Evolutionary conservation across 2,329 filamentous ascomycete species (phyloP), one percentile per base, ranked within the genome.

Genomic region (Scedosporium dehoogii): DNA sequence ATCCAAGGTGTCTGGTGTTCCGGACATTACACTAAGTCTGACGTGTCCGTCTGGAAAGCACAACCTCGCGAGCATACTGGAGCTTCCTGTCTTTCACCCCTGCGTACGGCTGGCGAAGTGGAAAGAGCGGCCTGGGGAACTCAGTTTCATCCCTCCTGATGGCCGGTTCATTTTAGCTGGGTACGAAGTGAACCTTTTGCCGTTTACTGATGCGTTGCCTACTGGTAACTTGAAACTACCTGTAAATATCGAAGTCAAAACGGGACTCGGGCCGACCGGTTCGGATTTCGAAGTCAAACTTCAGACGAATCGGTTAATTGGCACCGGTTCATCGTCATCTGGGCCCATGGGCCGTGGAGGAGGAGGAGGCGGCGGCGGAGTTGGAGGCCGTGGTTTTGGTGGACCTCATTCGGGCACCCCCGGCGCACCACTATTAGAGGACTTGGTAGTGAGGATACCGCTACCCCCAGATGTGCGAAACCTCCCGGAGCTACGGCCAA

Each of bases 81-180:
- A 96, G 66, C 78, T 96, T 1, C 94, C 93, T 1, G 92, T 97
- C 0, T 99, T 99, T 69, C 94, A 99, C 72, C 94, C 94, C 0
- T 97, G 94, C 69, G 94, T 99, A 7, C 83, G 94, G 18, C 78
- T 99, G 3, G 89, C 88, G n/a, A 83, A 87, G 66, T 99, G 94
- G 94, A 88, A 88, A 68, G 91, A 96, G 68, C 84, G 85, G 62
- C 91, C 92, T 0, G 94, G 94, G 3, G 90, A 96, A 66, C 79
- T 99, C n/a, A 96, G 91, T 71, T 99, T 99, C 70, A 85, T 99
- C 12, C 94, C 94, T 1, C 94, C 94, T 0, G 94, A 99, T 72
- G 94, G 94, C 38, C 85, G 91, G 53, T 99, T 97, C 72, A 89
- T 96, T 48, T 81, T 99, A 18, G 92, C 92, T 38, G 92, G 92